Conservation (phyloP, 1,139 yeast genomes). For the Scheffersomyces lignicola region DNA sequence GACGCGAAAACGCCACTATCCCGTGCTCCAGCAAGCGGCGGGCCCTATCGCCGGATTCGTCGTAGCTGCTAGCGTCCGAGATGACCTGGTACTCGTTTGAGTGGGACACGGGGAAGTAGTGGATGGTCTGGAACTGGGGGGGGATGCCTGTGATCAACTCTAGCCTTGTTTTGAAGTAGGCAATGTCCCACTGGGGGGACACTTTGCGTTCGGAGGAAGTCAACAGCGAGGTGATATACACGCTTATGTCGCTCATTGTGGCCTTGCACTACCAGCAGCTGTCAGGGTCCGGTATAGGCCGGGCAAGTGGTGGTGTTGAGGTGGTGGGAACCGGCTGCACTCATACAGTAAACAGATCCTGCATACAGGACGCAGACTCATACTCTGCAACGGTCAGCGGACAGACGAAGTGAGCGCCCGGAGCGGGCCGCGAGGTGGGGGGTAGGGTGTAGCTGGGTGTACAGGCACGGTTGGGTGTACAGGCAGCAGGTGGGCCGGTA, state of each 20-base stretch:
- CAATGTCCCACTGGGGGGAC: conserved; percentile 62
- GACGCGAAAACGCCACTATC: conserved; percentile 39
- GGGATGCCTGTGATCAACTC: conserved; percentile 81
- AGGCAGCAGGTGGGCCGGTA: too few species aligned
- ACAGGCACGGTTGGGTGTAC: too few species aligned
- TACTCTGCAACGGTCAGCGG: too few species aligned
- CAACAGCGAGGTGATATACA: conserved; percentile 62
- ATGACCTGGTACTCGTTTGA: conserved; percentile 34
- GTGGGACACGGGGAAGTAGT: conserved; percentile 44
- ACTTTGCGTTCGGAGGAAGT: conserved; percentile 73
- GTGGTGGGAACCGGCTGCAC: too few species aligned
- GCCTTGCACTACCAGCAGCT: too few species aligned
- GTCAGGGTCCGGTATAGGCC: too few species aligned
- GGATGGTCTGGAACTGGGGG: conserved; percentile 56
- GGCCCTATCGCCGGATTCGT: conserved; percentile 16
- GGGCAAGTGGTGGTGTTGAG: background rate
- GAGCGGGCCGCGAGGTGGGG: too few species aligned
- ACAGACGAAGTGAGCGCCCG: too few species aligned
- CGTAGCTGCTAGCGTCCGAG: conserved; percentile 18
- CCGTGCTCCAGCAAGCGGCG: conserved; percentile 20
- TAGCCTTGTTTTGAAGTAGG: conserved; percentile 54
- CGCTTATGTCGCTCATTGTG: conserved; percentile 47
- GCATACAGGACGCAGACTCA: too few species aligned
- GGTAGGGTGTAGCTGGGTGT: too few species aligned
- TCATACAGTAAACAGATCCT: too few species aligned